Base-by-base conservation (phyloP, 305 asterid genomes). In the Caryopteris hybrid region DNA sequence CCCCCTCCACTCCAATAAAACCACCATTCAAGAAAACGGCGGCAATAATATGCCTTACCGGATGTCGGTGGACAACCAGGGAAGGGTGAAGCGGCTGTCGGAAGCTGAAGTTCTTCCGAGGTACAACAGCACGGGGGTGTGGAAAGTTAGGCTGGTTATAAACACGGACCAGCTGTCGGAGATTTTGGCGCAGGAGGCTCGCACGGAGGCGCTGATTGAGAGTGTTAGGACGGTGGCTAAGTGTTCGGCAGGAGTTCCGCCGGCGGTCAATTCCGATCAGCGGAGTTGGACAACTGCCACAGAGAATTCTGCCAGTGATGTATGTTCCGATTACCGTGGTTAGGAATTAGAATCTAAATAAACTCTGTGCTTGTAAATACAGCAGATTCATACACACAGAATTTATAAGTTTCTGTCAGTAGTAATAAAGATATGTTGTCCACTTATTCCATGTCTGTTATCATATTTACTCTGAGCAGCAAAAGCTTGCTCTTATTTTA, bases 61-160 rank as follows among this genome's bases (percentile, higher is more conserved):
- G 38, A 70, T 80, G 81, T 80, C 85, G 36, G 77, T 69, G 22
- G 80, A 79, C 25, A 51, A 74, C 8, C 68, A 74, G 9, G 34
- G 55, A 0, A 20, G 34, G 67, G 8, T 23, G 38, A 45, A 36
- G 55, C 55, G 55, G 71, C 66, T 9, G 25, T 36, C 68, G 45
- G 73, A 52, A 7, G 25, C 51, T 2, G 73, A 72, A 8, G 59
- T 56, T 34, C 60, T 71, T 9, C 82, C 84, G 5, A 60, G 71
- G 71, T 75, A 72, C 76, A 80, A 71, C 64, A 57, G 71, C 60
- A 2, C 52, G 8, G 87, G 89, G 17, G 75, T 78, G 41, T 85
- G 91, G 91, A 85, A 82, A 25, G 91, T 85, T 73, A 74, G 84
- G 66, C 77, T 85, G 20, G 83, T 83, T 2, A 85, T 85, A 8